Conservation (phyloP, 192 early-diverging fungal genomes). For the Lobulomyces angularis region DNA sequence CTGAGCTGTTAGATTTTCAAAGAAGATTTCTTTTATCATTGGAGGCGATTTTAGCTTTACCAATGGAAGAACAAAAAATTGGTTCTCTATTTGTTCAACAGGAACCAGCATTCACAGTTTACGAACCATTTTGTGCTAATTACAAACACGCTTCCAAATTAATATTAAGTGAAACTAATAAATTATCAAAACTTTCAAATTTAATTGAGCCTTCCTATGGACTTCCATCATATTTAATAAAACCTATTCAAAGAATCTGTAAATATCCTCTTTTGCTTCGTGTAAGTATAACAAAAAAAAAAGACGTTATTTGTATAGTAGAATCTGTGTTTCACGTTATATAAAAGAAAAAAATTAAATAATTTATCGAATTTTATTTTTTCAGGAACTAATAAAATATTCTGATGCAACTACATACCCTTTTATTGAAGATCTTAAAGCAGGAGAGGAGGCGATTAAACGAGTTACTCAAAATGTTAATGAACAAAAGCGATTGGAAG, state of each 20-base stretch:
- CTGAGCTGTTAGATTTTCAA: constrained; percentile 90
- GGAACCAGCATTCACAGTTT: constrained; percentile 46
- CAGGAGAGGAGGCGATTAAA: constrained; percentile 70
- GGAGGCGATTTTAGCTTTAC: constrained; percentile 59
- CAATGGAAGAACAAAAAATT: constrained; percentile 72
- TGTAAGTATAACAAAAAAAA: constrained; percentile 23
- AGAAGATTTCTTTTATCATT: constrained; percentile 82
- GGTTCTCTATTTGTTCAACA: constrained; percentile 62
- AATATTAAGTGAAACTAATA: constrained; percentile 15
- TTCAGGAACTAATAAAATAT: constrained; percentile 31
- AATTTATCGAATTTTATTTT: constrained; percentile 3
- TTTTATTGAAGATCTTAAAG: constrained; percentile 32
- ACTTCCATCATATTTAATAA: constrained; percentile 86
- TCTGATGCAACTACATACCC: constrained; percentile 18
- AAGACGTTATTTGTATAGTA: too few relatives aligned
- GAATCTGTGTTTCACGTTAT: too few relatives aligned
- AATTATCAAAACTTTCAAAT: constrained; percentile 38
- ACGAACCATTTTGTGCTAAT: constrained; percentile 90
- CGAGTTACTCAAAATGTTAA: constrained; percentile 80
- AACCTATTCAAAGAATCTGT: constrained; percentile 94
- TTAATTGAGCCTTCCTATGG: constrained; percentile 75
- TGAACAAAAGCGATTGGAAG: constrained; percentile 78
- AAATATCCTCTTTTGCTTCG: constrained; percentile 88
- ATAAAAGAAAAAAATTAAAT: too few relatives aligned
- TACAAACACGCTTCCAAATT: constrained; percentile 40